Evolutionary conservation across 257 asterid genomes (phyloP).

Genomic region (Nicotiana attenuata): DNA sequence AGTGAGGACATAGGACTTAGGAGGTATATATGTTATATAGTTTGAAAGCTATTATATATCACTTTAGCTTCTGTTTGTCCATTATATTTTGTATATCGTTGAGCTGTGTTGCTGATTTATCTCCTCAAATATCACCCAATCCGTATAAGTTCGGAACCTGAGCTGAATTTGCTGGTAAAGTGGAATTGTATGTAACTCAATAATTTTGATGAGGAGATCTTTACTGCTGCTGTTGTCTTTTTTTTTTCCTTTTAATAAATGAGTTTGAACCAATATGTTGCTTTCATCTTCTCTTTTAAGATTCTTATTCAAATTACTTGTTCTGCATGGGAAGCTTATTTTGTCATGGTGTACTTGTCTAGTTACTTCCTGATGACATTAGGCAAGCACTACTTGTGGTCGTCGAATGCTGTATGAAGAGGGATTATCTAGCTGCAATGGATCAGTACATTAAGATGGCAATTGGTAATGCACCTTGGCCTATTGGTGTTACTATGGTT

Average conservation of each 20-base stretch:
- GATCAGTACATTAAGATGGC: slow-evolving; percentile 89
- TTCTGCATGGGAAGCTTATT: not conserved
- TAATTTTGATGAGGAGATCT: not conserved
- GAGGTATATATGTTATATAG: not conserved
- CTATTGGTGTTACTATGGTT: slow-evolving; percentile 99
- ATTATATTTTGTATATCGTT: too few species aligned
- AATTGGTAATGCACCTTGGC: slow-evolving; percentile 99
- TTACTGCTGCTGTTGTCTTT: not conserved
- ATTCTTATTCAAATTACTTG: not conserved
- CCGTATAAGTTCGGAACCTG: not conserved
- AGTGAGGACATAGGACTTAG: not conserved
- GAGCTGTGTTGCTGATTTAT: not conserved
- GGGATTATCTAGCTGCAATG: slow-evolving; percentile 97
- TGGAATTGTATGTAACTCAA: not conserved
- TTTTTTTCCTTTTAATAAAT: not conserved
- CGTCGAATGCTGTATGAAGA: slow-evolving; percentile 70
- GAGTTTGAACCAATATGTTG: not conserved
- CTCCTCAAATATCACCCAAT: not conserved
- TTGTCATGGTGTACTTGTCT: not conserved
- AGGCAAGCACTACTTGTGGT: slow-evolving; percentile 66
- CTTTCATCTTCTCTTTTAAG: not conserved
- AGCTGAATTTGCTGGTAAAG: not conserved
- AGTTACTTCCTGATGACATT: slow-evolving; percentile 95
- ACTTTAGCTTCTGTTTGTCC: not conserved
- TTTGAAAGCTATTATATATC: not conserved